Evolutionary conservation across 2,329 filamentous ascomycete species (phyloP).

Genomic region (Fusarium austroafricanum): DNA sequence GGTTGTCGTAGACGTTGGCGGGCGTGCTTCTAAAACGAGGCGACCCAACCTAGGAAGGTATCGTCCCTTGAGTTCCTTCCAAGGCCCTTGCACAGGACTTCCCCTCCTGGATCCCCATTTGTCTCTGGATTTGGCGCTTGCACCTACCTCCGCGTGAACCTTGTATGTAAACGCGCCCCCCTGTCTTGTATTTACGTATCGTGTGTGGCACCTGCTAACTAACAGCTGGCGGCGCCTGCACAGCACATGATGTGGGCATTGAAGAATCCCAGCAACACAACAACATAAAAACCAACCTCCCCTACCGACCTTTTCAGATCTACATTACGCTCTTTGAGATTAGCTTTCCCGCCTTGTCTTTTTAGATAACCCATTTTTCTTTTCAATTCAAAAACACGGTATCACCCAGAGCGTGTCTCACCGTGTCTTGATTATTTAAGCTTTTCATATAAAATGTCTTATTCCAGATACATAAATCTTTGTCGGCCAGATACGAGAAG

Average conservation of each 20-base stretch:
- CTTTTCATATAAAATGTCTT: constrained; percentile 26
- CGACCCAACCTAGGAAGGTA: constrained; percentile 38
- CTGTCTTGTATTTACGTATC: constrained; percentile 34
- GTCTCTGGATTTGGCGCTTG: constrained; percentile 34
- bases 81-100: constrained; percentile 28
- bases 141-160: constrained; percentile 51
- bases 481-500: constrained; percentile 29
- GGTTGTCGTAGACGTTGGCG: constrained; percentile 37
- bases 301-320: constrained; percentile 29
- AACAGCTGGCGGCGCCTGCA: constrained; percentile 20
- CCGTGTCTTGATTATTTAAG: constrained; percentile 25
- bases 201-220: constrained; percentile 22
- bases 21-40: constrained; percentile 46
- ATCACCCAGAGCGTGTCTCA: constrained; percentile 18
- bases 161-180: constrained; percentile 43
- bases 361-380: constrained; percentile 12
- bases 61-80: constrained; percentile 44
- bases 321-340: constrained; percentile 18
- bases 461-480: neutral
- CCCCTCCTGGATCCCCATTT: constrained; percentile 34
- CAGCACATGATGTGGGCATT: neutral
- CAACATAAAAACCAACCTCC: constrained; percentile 29
- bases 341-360: constrained; percentile 32
- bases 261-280: constrained; percentile 23
- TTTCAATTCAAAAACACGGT: constrained; percentile 14